Evolutionary conservation across 768 basidiomycete species (phyloP).

Genomic region (Boletus rufocinnamomeus): DNA sequence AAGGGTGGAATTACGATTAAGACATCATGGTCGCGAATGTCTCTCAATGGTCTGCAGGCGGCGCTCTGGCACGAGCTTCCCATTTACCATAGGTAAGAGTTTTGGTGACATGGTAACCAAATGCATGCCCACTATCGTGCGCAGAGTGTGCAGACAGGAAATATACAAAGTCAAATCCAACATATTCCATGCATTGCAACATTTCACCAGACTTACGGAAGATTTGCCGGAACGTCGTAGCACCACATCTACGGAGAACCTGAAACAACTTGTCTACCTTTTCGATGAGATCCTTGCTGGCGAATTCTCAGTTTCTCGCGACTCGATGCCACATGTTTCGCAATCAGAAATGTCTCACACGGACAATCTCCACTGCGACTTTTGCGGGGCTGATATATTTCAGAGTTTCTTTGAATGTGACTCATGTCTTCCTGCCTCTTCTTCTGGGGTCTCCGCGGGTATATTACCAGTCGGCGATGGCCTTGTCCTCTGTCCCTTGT

Average conservation of each 20-base stretch:
- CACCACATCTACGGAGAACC: conserved; percentile 14
- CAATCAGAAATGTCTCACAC: conserved; percentile 19
- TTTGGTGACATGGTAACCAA: neutral
- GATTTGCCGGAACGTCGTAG: conserved; percentile 2
- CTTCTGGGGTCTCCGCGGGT: conserved; percentile 13
- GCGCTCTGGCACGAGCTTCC: conserved; percentile 76
- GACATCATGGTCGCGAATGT: conserved; percentile 87
- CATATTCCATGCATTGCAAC: conserved; percentile 54
- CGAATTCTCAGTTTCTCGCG: conserved; percentile 43
- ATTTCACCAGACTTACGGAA: conserved; percentile 28
- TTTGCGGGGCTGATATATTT: conserved; percentile 81
- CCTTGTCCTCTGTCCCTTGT: conserved; percentile 63
- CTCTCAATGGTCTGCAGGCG: conserved; percentile 54
- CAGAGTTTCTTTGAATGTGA: conserved; percentile 78
- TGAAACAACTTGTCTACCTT: conserved; percentile 44
- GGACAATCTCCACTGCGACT: conserved; percentile 61
- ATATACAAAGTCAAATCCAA: conserved; percentile 74
- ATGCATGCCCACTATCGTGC: neutral
- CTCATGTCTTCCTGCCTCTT: conserved; percentile 39
- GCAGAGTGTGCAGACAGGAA: conserved; percentile 78
- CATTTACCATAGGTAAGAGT: conserved; percentile 69
- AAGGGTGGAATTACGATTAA: conserved; percentile 80
- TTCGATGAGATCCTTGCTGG: conserved; percentile 52
- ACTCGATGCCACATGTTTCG: conserved; percentile 33
- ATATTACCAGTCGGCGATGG: conserved; percentile 41